Base-by-base conservation (phyloP, 768 basidiomycete genomes). In the Agaricus blazei region DNA sequence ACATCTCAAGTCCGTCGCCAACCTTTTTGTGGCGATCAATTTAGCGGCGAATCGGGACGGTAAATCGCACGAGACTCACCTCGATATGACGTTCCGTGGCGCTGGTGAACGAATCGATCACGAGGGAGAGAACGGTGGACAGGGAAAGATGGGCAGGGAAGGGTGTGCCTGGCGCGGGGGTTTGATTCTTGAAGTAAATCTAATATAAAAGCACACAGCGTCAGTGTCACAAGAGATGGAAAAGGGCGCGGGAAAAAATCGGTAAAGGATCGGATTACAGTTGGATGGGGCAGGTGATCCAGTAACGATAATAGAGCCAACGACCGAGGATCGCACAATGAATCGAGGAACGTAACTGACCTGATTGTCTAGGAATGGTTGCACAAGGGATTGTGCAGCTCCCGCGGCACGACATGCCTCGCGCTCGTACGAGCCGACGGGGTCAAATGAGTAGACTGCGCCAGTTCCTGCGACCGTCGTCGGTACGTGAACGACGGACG, bases 401-500 rank as follows among this genome's bases (percentile, higher is more conserved):
- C 97, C 97, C 47, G 95, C 94, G 38, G 95, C 95, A 59, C 97
- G 87, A 74, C 95, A 98, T 31, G 90, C 83, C 74, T 97, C 94
- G 58, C 97, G 89, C 72, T 98, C 95, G 70, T 99, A 99, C 47
- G 91, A 94, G 27, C 97, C 97, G 31, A 98, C 93, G 38, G 97
- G 97, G 72, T 99, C 97, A 70, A 97, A 99, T n/a, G 96, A 98
- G 78, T 99, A 99, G 29, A 99, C 95, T 9, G 96, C 93, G 51
- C 97, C 97, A 37, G 91, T 84, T 9, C 95, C 93, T 96, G 67
- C 63, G 34, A 34, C 11, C 11, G 34, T 34, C 34, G 64, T 61
- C 49, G 59, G 61, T 46, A 41, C 51, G 59, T 52, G 47, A 54
- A 59, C 52, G 14, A 53, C 48, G 28, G 57, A 58, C 59, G 60